Percentiles rank a stretch among this genome's conserved stretches.
Evolutionary conservation across 176 grass and related monocot genomes (phyloP).

Genomic region (Calamus simplicifolius): DNA sequence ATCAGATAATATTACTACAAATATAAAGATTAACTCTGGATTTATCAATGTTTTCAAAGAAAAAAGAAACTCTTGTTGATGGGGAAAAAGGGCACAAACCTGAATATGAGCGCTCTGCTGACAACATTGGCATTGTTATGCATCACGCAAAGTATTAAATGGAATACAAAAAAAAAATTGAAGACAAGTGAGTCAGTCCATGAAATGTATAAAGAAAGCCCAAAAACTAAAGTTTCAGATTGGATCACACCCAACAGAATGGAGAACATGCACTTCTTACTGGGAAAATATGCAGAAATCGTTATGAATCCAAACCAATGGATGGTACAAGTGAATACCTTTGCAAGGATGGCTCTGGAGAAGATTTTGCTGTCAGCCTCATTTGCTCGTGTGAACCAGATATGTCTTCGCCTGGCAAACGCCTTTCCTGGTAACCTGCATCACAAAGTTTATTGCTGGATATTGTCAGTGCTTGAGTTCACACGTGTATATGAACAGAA

Average conservation of each 20-base stretch:
- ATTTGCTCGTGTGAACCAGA: constrained; percentile 78
- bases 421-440: constrained; percentile 73
- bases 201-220: too few species aligned
- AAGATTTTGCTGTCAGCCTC: constrained; percentile 78
- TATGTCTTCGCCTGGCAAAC: constrained; percentile 39
- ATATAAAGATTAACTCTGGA: too few species aligned
- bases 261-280: too few species aligned
- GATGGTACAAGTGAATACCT: constrained; percentile 21
- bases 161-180: not conserved
- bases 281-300: too few species aligned
- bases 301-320: too few species aligned
- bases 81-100: constrained; percentile 20
- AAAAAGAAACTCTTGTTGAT: too few species aligned
- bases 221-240: too few species aligned
- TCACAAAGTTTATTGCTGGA: not conserved
- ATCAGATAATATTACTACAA: not conserved
- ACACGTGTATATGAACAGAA: too few species aligned
- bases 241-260: too few species aligned
- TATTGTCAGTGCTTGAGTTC: too few species aligned
- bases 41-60: too few species aligned
- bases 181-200: too few species aligned
- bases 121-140: constrained; percentile 13
- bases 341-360: constrained; percentile 83
- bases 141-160: not conserved
- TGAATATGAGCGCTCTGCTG: constrained; percentile 72